These are phyloP conservation scores for Peronospora destructor DNA, from an alignment of 352 stramenopile genomes.

Conservation along the genomic window DNA sequence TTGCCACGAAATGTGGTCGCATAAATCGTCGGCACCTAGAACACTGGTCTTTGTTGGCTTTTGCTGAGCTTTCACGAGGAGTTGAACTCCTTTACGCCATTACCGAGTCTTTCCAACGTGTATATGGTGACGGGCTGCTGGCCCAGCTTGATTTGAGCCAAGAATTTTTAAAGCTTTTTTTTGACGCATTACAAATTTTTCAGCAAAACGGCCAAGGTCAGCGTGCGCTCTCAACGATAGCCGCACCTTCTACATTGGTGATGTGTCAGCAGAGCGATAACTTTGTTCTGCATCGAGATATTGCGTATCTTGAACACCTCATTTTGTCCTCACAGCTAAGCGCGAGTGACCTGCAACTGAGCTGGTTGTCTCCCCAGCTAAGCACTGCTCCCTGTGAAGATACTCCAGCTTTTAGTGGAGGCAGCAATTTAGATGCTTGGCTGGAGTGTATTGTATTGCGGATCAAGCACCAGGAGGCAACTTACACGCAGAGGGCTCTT, in stretches of 20 bases:
- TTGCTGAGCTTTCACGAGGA: slow-evolving; percentile 56
- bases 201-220: slow-evolving; percentile 21
- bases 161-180: slow-evolving; percentile 31
- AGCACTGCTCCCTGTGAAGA: slow-evolving; percentile 2
- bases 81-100: slow-evolving; percentile 39
- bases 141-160: slow-evolving; percentile 38
- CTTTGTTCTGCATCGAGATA: slow-evolving; percentile 49
- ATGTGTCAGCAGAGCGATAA: slow-evolving; percentile 53
- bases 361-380: slow-evolving; percentile 21
- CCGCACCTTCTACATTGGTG: slow-evolving; percentile 39
- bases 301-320: slow-evolving; percentile 58
- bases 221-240: slow-evolving; percentile 30
- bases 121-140: slow-evolving; percentile 53
- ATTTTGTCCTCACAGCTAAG: slow-evolving; percentile 24
- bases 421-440: slow-evolving; percentile 20
- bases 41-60: slow-evolving; percentile 67
- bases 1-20: slow-evolving; percentile 23
- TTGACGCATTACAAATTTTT: slow-evolving; percentile 27
- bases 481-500: slow-evolving; percentile 32
- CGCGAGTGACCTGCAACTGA: slow-evolving; percentile 26
- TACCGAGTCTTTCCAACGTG: slow-evolving; percentile 48
- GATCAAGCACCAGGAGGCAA: slow-evolving; percentile 8
- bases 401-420: neutral
- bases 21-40: slow-evolving; percentile 71
- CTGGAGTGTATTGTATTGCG: slow-evolving; percentile 31